These are phyloP conservation scores for Dissophora ornata DNA, from an alignment of 192 early-diverging fungal genomes.

Conservation along the genomic window DNA sequence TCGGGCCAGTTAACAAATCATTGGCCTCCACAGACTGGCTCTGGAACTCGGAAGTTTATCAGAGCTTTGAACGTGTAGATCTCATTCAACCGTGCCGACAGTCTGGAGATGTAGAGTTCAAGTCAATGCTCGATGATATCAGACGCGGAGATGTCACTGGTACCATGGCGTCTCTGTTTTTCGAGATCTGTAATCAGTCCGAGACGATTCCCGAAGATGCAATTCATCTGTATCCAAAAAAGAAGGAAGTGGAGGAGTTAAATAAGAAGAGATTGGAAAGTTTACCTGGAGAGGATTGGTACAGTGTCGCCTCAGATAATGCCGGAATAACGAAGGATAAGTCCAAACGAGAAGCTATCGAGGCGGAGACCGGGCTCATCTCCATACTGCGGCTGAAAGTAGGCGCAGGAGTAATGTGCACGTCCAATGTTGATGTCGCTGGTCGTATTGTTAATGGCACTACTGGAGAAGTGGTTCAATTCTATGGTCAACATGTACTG, in stretches of 20 bases:
- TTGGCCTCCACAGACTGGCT: conserved; percentile 15
- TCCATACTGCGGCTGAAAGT: background rate
- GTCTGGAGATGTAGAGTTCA: conserved; percentile 10
- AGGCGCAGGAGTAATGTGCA: conserved; percentile 23
- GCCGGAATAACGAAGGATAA: too few species aligned
- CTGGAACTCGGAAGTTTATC: conserved; percentile 16
- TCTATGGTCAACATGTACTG: background rate
- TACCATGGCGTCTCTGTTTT: background rate
- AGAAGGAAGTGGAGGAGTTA: background rate
- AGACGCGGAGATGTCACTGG: background rate
- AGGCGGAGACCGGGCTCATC: conserved; percentile 7
- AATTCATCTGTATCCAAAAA: conserved; percentile 4
- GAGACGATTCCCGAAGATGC: background rate
- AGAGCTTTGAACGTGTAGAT: conserved; percentile 8
- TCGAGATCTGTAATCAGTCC: background rate
- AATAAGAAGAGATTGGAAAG: background rate
- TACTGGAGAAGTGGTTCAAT: background rate
- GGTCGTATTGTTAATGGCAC: conserved; percentile 19
- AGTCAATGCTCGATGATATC: conserved; percentile 7
- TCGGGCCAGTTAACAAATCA: conserved; percentile 17
- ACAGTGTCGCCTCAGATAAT: background rate
- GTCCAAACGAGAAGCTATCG: background rate
- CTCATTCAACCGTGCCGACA: conserved; percentile 17
- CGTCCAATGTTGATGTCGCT: conserved; percentile 14
- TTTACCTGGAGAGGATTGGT: conserved; percentile 4